Evolutionary conservation across 2,329 filamentous ascomycete genomes (phyloP).

Genomic region (Hypoxylon sp.): DNA sequence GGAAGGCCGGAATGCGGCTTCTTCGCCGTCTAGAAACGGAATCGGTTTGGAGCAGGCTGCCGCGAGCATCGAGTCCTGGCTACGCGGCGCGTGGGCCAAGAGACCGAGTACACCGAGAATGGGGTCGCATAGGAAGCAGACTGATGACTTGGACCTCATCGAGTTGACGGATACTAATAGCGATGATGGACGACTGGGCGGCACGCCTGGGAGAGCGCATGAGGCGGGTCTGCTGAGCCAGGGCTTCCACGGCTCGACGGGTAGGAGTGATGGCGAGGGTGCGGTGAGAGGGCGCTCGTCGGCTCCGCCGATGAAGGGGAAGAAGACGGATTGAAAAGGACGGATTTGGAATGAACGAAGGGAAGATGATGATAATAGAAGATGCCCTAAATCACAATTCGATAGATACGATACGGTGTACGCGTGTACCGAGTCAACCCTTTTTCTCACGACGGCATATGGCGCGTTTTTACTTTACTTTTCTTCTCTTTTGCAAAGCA

Average conservation of each 20-base stretch:
- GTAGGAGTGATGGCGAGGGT: constrained; percentile 59
- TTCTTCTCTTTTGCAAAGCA: not conserved
- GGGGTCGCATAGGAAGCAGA: constrained; percentile 59
- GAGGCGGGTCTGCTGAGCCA: constrained; percentile 54
- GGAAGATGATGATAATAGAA: constrained; percentile 21
- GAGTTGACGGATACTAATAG: constrained; percentile 76
- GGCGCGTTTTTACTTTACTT: not conserved
- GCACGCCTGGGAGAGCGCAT: constrained; percentile 37
- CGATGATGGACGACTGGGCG: constrained; percentile 64
- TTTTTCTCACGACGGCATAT: not conserved
- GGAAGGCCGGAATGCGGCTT: constrained; percentile 61
- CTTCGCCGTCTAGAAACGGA: constrained; percentile 63
- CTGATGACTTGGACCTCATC: constrained; percentile 75
- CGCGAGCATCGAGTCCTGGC: constrained; percentile 90
- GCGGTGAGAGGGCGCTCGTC: constrained; percentile 58
- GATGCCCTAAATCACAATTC: constrained; percentile 8
- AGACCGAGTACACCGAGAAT: constrained; percentile 67
- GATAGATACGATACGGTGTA: constrained; percentile 29
- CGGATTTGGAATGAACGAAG: not conserved
- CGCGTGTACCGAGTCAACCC: not conserved
- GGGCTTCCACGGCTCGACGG: constrained; percentile 56
- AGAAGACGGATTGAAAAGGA: constrained; percentile 61
- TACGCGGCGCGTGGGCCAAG: constrained; percentile 83
- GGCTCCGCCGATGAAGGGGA: constrained; percentile 57
- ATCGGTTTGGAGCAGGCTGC: constrained; percentile 84